These are phyloP conservation scores for Flaveria linearis DNA, from an alignment of 129 eudicot genomes.

Conservation along the genomic window DNA sequence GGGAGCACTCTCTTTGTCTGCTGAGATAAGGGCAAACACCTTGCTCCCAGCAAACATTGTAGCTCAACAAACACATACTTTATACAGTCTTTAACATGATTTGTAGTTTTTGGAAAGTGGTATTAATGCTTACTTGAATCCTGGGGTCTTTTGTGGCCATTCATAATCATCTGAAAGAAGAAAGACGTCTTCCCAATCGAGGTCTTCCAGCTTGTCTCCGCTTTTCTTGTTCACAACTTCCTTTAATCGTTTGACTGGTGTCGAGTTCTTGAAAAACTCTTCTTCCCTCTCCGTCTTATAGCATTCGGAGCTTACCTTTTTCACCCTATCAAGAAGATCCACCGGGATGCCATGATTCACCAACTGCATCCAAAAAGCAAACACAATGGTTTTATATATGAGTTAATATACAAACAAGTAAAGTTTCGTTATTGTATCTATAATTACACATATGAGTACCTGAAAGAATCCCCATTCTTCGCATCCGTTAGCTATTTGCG, in stretches of 20 bases:
- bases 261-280: conserved; percentile 50
- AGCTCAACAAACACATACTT: neutral
- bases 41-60: no score
- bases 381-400: neutral
- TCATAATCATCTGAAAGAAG: conserved; percentile 65
- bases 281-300: conserved; percentile 79
- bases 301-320: conserved; percentile 58
- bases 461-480: conserved; percentile 90
- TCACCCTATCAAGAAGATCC: conserved; percentile 74
- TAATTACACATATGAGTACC: conserved; percentile 36
- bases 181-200: conserved; percentile 74
- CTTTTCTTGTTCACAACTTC: conserved; percentile 51
- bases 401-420: neutral
- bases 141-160: conserved; percentile 61
- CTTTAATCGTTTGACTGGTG: conserved; percentile 48
- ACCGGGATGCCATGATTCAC: conserved; percentile 64
- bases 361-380: conserved; percentile 35
- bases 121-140: conserved; percentile 56
- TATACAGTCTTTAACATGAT: neutral
- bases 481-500: conserved; percentile 65
- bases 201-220: conserved; percentile 51
- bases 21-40: no score
- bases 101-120: neutral
- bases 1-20: no score
- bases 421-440: neutral